Base-by-base conservation (phyloP, 331 rosid species). In the Saraca asoca region DNA sequence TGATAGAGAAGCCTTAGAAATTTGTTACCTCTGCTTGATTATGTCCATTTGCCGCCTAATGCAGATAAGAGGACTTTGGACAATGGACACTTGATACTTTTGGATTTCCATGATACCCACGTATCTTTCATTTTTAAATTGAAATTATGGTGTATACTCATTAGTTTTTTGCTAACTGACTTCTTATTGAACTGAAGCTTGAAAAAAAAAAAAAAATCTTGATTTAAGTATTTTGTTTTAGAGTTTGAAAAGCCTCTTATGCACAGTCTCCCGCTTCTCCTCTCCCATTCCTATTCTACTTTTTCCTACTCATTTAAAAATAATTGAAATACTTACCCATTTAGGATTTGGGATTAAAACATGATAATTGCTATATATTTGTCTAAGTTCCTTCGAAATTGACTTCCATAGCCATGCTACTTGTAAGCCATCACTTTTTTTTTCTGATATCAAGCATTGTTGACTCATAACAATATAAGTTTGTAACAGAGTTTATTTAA, bases 401-500 rank as follows among this genome's bases (percentile, higher is more conserved):
- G 15, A 71, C 66, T 48, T 66, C 48, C 29, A 13, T 16, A 42
- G 58, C 12, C 12, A 42, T 15, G 17, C 7, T n/a, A n/a, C 10
- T 19, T 17, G 15, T 44, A 52, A 46, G 14, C 55, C 53, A 5
- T 62, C 1, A 2, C 12, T 24, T 24, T 3, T 24, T 24, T 24
- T 24, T 3, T 24, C 44, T 62, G 10, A 14, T 49, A 12, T 63
- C 57, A 57, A 33, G 53, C 9, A 20, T 13, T 13, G 44, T 43
- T 9, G 37, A 69, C 19, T 46, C 55, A 43, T 15, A 15, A 5
- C 33, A 12, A 12, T 75, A 41, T 57, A 33, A 31, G 43, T n/a
- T 43, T 75, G 58, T 49, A 5, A 12, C 20, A 7, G 46, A 18
- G 35, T 51, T 33, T 39, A 56, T 51, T n/a, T 39, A 48, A 19